Evolutionary conservation across 768 basidiomycete genomes (phyloP), one percentile per base, ranked within the genome.

Genomic region (Amanita inopinata): DNA sequence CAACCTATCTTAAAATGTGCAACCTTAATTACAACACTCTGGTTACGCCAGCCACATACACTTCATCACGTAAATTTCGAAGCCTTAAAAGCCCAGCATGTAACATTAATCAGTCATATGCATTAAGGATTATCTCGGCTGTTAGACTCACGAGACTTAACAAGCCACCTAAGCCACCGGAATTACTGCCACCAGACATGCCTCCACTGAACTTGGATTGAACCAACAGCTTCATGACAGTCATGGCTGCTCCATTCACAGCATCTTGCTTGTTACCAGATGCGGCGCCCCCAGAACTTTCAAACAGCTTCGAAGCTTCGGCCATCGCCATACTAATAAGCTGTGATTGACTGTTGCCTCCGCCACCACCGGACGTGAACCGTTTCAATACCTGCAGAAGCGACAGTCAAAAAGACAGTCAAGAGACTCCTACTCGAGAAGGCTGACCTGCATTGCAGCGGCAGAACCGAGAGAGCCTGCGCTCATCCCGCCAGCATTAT

Each of bases 271-370:
- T 87, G 56, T 71, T 71, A 7, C 81, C 79, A 8, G 74, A 70
- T 3, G 76, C 64, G 3, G 74, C 70, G 5, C 78, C 77, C 14
- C 82, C 83, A 18, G 73, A 69, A 49, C 71, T 62, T 52, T 88
- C 85, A 51, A 91, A 84, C 37, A 88, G 61, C 56, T 86, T 83
- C 11, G 73, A 64, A 0, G 79, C 83, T 51, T 93, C 82, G 0
- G 76, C 75, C 87, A 94, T 89, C 3, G 91, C 90, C 59, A 89
- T 60, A 53, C 83, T 83, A 61, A 94, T 79, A 46, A 93, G 64
- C 58, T 92, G 59, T 28, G 76, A 76, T 56, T 73, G 68, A 38
- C 66, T 69, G 34, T 68, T 63, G 19, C 65, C 70, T 5, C 71
- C 61, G 4, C 63, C 61, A 25, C 60, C 43, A 4, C 80, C 74